phyloP scores from a whole-genome alignment of 371 early-diverging fungal genomes.

The Circinella minor region DNA sequence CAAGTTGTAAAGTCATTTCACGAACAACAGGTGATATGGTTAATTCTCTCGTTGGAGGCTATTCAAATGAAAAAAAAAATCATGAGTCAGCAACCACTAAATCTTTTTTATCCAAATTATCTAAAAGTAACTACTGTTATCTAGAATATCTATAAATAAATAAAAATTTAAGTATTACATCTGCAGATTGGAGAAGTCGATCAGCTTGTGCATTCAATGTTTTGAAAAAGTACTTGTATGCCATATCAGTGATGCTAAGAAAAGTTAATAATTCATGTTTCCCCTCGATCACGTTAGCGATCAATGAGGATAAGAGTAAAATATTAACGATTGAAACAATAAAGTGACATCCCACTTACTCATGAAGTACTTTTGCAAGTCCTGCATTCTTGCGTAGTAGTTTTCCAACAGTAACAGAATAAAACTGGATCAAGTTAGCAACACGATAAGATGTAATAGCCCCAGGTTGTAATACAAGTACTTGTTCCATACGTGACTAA shows the following conservation, averaged over 20 bases:
- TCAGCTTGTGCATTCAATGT: slow-evolving; percentile 68
- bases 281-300: too few relatives aligned
- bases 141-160: too few relatives aligned
- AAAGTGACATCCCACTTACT: slow-evolving; percentile 39
- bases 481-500: slow-evolving; percentile 79
- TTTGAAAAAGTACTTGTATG: slow-evolving; percentile 74
- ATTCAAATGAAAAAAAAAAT: slow-evolving; percentile 5
- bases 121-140: neutral
- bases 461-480: slow-evolving; percentile 70
- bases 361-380: slow-evolving; percentile 61
- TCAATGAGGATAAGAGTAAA: too few relatives aligned
- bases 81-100: neutral
- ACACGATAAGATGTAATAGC: slow-evolving; percentile 74
- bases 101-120: too few relatives aligned
- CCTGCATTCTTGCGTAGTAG: slow-evolving; percentile 63
- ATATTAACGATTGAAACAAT: too few relatives aligned
- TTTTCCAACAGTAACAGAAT: slow-evolving; percentile 66
- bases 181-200: slow-evolving; percentile 60
- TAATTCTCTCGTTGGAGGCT: slow-evolving; percentile 67
- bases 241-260: slow-evolving; percentile 62
- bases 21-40: slow-evolving; percentile 66
- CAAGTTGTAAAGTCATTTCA: slow-evolving; percentile 71
- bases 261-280: neutral
- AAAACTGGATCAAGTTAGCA: slow-evolving; percentile 80
- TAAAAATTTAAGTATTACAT: slow-evolving; percentile 32